Conservation (phyloP, 116 monocot genomes). For the Posidonia oceanica region DNA sequence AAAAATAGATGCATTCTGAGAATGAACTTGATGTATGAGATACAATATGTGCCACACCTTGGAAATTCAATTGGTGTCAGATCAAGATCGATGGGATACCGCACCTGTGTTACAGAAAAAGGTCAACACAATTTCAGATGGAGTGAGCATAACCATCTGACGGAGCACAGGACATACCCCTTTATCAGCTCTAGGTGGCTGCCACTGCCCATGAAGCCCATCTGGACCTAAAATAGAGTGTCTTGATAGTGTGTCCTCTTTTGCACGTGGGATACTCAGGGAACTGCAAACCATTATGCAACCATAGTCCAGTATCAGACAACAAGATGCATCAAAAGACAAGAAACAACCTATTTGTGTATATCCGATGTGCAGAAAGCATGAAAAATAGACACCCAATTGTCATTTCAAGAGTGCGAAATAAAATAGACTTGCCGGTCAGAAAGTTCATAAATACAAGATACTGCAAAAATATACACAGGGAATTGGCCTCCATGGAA, state of each 20-base stretch:
- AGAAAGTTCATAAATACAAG: no score
- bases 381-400: no score
- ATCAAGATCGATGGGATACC: conserved; percentile 87
- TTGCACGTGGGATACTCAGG: conserved; percentile 53
- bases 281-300: conserved; percentile 25
- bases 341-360: not conserved
- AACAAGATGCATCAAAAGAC: no score
- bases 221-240: conserved; percentile 95
- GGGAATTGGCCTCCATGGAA: no score
- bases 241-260: conserved; percentile 75
- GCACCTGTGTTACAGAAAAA: conserved; percentile 44
- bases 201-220: conserved; percentile 89
- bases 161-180: conserved; percentile 31
- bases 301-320: not conserved
- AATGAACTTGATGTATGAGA: not conserved
- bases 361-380: no score
- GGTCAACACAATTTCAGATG: not conserved
- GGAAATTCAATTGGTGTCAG: conserved; percentile 51
- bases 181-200: conserved; percentile 34
- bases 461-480: no score
- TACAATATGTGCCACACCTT: conserved; percentile 27
- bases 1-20: not conserved
- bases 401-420: no score
- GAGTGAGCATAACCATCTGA: not conserved
- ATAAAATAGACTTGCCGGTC: no score